Evolutionary conservation across 2,329 filamentous ascomycete species (phyloP), one percentile per base, ranked within the genome.

Genomic region (Pseudogymnoascus sp.): DNA sequence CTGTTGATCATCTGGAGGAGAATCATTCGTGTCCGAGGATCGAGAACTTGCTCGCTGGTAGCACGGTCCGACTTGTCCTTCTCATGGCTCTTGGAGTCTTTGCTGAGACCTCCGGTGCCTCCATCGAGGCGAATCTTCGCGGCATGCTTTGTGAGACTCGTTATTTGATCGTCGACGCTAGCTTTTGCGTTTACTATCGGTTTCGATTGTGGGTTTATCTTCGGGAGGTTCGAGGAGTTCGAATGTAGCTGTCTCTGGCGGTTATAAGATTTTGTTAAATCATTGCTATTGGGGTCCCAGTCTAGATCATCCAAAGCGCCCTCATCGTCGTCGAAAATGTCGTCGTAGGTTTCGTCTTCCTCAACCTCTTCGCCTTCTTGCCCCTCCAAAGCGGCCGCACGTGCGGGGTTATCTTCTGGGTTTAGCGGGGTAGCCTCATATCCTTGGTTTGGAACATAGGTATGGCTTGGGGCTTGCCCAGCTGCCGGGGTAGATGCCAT

Each of bases 1-100:
- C 91, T 86, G 74, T 97, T 97, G 78, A 97, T 93, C 83, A 99
- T 91, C 77, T 97, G 91, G 66, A 97, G 80, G 61, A 99, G 79
- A 64, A 99, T 92, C 90, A 97, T 96, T 67, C 92, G 88, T 12
- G 94, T 99, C 61, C 92, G 84, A 65, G 92, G 90, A 76, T 99
- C 94, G 64, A 99, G 79, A 58, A 99, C 94, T 74, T 97, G 91
- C 74, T 99, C 94, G 68, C 86, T 91, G 12, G 94, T 99, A 60
- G 94, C 93, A 63, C 94, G 86, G 73, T 99, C 93, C 61, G 89
- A 87, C 80, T 94, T 95, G 75, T 97, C 92, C 74, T 90, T 91
- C 63, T 86, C 85, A 61, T 82, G 80, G 36, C 76, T 77, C 62
- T 82, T 79, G 21, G 72, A 73, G 35, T 79, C 77, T 72, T 82